phyloP scores from a whole-genome alignment of 495 filamentous ascomycete genomes.

The Penicillium argentinense region DNA sequence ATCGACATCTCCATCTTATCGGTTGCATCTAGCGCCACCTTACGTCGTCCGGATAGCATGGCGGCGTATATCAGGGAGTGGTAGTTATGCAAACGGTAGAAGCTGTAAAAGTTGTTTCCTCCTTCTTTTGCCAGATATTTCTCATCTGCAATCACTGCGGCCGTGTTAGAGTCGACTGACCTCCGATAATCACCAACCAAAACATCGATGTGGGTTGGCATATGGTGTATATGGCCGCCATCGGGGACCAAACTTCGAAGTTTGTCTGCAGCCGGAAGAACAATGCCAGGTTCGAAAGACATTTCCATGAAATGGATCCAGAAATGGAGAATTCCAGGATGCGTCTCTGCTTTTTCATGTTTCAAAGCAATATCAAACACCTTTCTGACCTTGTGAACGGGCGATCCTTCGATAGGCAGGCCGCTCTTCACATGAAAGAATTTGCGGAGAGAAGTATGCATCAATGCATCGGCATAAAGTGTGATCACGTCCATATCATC shows the following conservation, averaged over 20 bases:
- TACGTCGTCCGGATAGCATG: constrained; percentile 59
- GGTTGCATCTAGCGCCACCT: constrained; percentile 52
- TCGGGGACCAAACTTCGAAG: constrained; percentile 60
- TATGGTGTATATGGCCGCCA: constrained; percentile 62
- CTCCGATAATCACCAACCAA: constrained; percentile 61
- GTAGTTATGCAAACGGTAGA: constrained; percentile 61
- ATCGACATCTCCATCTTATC: constrained; percentile 50
- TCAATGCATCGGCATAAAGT: constrained; percentile 61
- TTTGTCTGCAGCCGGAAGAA: constrained; percentile 53
- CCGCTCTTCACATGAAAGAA: constrained; percentile 60
- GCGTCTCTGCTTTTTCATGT: constrained; percentile 29
- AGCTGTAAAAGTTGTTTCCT: constrained; percentile 58
- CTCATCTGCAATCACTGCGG: constrained; percentile 55
- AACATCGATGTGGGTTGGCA: constrained; percentile 66
- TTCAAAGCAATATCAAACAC: constrained; percentile 53
- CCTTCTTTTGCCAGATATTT: constrained; percentile 50
- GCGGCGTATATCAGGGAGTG: constrained; percentile 65
- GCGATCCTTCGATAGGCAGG: constrained; percentile 48
- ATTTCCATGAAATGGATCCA: constrained; percentile 73
- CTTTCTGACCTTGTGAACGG: constrained; percentile 50
- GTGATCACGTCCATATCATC: constrained; percentile 57
- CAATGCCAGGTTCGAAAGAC: constrained; percentile 58
- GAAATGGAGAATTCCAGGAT: constrained; percentile 62
- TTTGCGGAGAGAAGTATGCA: constrained; percentile 63
- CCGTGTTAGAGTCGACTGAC: constrained; percentile 56